These are phyloP conservation scores for Cadophora sp. DNA, from an alignment of 2,329 filamentous ascomycete genomes.

Conservation along the genomic window DNA sequence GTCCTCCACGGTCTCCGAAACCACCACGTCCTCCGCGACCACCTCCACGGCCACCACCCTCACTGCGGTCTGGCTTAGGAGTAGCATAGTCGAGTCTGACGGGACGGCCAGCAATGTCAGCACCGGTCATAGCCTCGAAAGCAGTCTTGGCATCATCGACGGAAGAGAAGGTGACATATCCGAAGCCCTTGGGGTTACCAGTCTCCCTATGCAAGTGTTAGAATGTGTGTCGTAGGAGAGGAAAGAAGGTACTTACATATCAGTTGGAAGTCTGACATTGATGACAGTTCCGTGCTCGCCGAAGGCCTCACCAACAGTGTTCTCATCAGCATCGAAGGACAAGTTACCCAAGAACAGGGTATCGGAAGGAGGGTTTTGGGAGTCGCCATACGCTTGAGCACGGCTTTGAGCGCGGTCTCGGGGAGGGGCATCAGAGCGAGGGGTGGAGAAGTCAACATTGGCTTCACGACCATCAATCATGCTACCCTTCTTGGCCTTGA, in stretches of 20 bases:
- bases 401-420: slow-evolving; percentile 58
- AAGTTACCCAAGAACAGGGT: slow-evolving; percentile 78
- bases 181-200: slow-evolving; percentile 74
- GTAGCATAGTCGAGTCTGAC: slow-evolving; percentile 73
- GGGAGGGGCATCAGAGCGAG: slow-evolving; percentile 58
- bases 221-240: slow-evolving; percentile 13
- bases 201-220: slow-evolving; percentile 56
- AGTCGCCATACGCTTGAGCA: slow-evolving; percentile 66
- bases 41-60: slow-evolving; percentile 53
- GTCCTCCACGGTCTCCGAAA: slow-evolving; percentile 46
- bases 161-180: slow-evolving; percentile 73
- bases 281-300: slow-evolving; percentile 66
- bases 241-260: slow-evolving; percentile 51
- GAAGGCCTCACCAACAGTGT: slow-evolving; percentile 69
- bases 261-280: slow-evolving; percentile 73
- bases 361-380: slow-evolving; percentile 66
- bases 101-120: slow-evolving; percentile 67
- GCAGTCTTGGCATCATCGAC: slow-evolving; percentile 72
- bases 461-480: slow-evolving; percentile 71
- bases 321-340: slow-evolving; percentile 71
- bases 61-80: slow-evolving; percentile 60
- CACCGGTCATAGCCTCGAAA: slow-evolving; percentile 66
- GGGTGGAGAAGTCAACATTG: slow-evolving; percentile 74
- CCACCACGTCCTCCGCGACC: slow-evolving; percentile 52
- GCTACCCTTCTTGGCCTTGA: slow-evolving; percentile 67